phyloP scores from a whole-genome alignment of 257 asterid species.

The Verbascum thapsus region DNA sequence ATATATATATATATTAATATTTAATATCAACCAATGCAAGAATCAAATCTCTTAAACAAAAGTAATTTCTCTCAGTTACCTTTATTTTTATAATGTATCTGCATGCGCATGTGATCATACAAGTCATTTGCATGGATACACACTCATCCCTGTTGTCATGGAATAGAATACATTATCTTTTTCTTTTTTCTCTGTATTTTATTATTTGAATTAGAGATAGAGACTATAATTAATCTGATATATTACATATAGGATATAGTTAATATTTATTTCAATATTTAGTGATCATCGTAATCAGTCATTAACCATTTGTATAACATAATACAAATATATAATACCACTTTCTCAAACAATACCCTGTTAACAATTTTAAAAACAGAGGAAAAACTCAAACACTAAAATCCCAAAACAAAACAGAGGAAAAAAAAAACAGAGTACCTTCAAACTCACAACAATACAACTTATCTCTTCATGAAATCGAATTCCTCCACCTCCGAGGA shows the following conservation, averaged over 20 bases:
- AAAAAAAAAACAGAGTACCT: neutral
- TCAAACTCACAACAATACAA: conserved; percentile 2
- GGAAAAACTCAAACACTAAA: conserved; percentile 2
- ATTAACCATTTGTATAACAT: no score
- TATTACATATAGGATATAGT: conserved; percentile 15
- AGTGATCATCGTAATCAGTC: neutral
- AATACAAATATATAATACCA: conserved; percentile 2
- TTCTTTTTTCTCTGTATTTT: neutral
- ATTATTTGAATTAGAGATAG: neutral
- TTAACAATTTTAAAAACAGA: neutral
- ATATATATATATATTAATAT: no score
- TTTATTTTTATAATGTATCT: neutral
- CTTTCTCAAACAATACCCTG: conserved; percentile 9
- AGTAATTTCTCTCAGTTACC: no score
- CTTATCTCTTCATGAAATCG: conserved; percentile 60
- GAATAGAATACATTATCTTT: neutral
- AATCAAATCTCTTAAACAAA: no score
- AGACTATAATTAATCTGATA: neutral
- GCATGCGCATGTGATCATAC: neutral
- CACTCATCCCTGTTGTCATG: no score
- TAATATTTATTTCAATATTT: no score
- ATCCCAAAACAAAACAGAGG: neutral
- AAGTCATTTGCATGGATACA: neutral
- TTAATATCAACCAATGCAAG: no score
- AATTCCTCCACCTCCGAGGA: conserved; percentile 91